Evolutionary conservation across 495 filamentous ascomycete species (phyloP).

Genomic region (Wilcoxina mikolae): DNA sequence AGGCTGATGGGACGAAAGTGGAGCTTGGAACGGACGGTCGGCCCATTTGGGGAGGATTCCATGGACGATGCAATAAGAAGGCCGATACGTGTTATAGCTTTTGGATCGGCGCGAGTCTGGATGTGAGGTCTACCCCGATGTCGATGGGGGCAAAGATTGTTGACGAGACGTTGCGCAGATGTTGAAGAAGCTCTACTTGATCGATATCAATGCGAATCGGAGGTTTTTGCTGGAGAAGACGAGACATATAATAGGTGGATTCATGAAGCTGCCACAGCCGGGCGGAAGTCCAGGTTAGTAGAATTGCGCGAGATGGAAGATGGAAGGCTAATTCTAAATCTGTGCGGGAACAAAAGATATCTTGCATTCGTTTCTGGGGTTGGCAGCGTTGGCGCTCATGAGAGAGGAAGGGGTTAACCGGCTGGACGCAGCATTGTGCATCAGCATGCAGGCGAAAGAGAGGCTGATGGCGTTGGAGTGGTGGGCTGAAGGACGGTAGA

Average conservation of each 20-base stretch:
- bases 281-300: constrained; percentile 52
- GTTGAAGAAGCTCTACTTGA: constrained; percentile 45
- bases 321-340: neutral
- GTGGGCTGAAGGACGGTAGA: constrained; percentile 14
- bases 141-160: constrained; percentile 8
- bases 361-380: constrained; percentile 77
- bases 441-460: constrained; percentile 39
- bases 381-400: constrained; percentile 59
- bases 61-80: constrained; percentile 74
- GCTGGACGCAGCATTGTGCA: constrained; percentile 56
- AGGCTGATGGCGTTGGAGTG: constrained; percentile 31
- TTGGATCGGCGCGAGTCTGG: constrained; percentile 66
- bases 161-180: constrained; percentile 35
- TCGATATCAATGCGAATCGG: constrained; percentile 46
- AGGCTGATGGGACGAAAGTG: constrained; percentile 1
- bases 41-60: constrained; percentile 46
- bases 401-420: constrained; percentile 44
- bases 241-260: constrained; percentile 84
- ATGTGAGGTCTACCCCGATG: constrained; percentile 32
- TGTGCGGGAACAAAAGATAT: constrained; percentile 53
- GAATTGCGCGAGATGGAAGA: neutral
- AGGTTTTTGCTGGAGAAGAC: constrained; percentile 73
- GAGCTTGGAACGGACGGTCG: constrained; percentile 12
- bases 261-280: constrained; percentile 56
- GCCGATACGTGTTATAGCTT: constrained; percentile 91